Conservation (phyloP, 345 rosid species). For the Aegle marmelos region DNA sequence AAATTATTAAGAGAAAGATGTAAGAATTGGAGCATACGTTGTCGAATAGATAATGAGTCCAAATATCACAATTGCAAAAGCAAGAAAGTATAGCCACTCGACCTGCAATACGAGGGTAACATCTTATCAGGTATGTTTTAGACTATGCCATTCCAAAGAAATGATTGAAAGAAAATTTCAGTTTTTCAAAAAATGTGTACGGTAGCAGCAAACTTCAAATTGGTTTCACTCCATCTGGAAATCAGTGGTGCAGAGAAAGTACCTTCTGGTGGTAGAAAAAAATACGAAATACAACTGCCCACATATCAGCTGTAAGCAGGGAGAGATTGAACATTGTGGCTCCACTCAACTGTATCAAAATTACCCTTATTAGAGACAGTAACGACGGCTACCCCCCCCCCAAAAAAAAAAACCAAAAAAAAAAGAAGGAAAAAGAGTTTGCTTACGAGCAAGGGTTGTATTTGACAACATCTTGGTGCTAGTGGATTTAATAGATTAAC, state of each 20-base stretch:
- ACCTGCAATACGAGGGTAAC: constrained; percentile 32
- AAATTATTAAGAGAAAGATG: not conserved
- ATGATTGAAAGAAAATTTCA: not conserved
- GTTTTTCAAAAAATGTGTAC: too few relatives aligned
- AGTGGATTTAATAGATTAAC: not conserved
- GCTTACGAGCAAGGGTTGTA: not conserved
- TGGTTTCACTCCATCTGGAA: not conserved
- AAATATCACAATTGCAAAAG: constrained; percentile 36
- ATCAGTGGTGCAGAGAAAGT: not conserved
- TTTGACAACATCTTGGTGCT: not conserved
- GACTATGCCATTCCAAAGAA: not conserved
- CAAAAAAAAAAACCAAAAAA: not conserved
- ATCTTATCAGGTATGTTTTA: not conserved
- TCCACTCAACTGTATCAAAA: constrained; percentile 43
- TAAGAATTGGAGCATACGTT: constrained; percentile 22
- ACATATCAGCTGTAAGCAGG: constrained; percentile 55
- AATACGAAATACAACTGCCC: constrained; percentile 53
- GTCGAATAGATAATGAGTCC: constrained; percentile 47
- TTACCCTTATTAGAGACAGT: not conserved
- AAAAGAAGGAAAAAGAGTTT: not conserved
- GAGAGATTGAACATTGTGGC: constrained; percentile 61
- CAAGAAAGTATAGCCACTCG: constrained; percentile 54
- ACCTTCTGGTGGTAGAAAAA: constrained; percentile 54
- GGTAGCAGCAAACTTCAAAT: not conserved
- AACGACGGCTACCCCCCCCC: not conserved